A percentile compares a stretch with the other conserved stretches of the same genome.
These are phyloP conservation scores for Boletus insuetus DNA, from an alignment of 768 basidiomycete species.

Conservation along the genomic window DNA sequence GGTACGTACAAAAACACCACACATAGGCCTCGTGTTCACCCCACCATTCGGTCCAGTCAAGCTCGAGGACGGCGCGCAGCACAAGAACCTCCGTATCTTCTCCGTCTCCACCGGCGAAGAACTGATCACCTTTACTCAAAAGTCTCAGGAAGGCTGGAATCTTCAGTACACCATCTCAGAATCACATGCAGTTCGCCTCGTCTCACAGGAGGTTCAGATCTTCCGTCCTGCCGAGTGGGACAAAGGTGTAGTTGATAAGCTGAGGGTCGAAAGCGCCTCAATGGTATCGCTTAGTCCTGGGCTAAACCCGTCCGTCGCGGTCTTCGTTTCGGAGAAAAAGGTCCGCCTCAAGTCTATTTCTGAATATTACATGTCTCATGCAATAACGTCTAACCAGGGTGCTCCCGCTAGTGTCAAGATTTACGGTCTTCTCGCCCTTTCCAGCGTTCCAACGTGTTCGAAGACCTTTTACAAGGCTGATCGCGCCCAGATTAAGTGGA, in stretches of 20 bases:
- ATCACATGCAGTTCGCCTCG: conserved; percentile 79
- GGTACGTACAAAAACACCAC: conserved; percentile 37
- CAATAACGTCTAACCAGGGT: conserved; percentile 46
- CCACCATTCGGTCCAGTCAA: conserved; percentile 48
- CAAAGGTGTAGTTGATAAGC: conserved; percentile 76
- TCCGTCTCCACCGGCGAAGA: conserved; percentile 83
- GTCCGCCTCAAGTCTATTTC: conserved; percentile 32
- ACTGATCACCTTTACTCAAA: conserved; percentile 84
- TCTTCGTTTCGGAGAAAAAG: conserved; percentile 95
- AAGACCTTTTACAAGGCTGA: conserved; percentile 98
- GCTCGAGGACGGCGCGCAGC: conserved; percentile 84
- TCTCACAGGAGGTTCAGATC: conserved; percentile 79
- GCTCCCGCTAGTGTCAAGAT: conserved; percentile 86
- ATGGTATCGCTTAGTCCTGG: conserved; percentile 78
- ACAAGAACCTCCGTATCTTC: conserved; percentile 94
- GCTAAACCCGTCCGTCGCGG: conserved; percentile 81
- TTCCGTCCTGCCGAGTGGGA: conserved; percentile 78
- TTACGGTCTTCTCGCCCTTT: conserved; percentile 65
- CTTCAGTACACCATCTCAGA: conserved; percentile 90
- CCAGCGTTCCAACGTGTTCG: conserved; percentile 67
- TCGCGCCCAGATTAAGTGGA: conserved; percentile 93
- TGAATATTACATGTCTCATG: not conserved
- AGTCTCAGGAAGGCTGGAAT: conserved; percentile 89
- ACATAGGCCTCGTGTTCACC: conserved; percentile 25
- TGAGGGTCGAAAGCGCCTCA: conserved; percentile 81